phyloP scores from a whole-genome alignment of 331 rosid species.

The Stylosanthes scabra region DNA sequence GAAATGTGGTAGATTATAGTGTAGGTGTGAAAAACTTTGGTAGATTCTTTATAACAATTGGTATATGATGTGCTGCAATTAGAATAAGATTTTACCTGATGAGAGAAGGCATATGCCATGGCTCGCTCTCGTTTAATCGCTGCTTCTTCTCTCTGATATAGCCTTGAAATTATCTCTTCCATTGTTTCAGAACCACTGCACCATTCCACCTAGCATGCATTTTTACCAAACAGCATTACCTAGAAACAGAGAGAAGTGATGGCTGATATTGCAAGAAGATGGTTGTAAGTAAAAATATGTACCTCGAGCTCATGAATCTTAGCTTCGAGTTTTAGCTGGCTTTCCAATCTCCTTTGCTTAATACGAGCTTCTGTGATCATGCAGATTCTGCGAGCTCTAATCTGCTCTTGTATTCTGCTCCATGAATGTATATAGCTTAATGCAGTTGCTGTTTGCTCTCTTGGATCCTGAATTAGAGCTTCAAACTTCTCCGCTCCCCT shows the following conservation, averaged over 20 bases:
- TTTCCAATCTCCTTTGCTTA: slow-evolving; percentile 65
- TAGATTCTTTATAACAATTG: not conserved
- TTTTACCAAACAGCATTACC: slow-evolving; percentile 6
- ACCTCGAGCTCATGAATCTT: slow-evolving; percentile 85
- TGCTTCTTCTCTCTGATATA: slow-evolving; percentile 80
- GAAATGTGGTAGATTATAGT: not conserved
- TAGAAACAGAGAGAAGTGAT: not conserved
- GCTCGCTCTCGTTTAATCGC: slow-evolving; percentile 73
- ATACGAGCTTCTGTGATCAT: slow-evolving; percentile 73
- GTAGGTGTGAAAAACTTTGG: not conserved
- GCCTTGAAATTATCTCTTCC: slow-evolving; percentile 75
- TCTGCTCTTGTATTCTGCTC: slow-evolving; percentile 75
- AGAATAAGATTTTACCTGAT: slow-evolving; percentile 61
- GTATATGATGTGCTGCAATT: not conserved
- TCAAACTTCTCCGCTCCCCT: slow-evolving; percentile 58
- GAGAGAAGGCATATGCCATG: slow-evolving; percentile 88
- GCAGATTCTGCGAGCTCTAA: slow-evolving; percentile 65
- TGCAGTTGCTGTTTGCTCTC: slow-evolving; percentile 65
- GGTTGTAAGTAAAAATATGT: slow-evolving; percentile 8
- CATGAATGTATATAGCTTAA: slow-evolving; percentile 69
- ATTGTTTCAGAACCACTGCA: slow-evolving; percentile 79
- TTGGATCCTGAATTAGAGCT: slow-evolving; percentile 57
- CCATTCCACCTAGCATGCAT: slow-evolving; percentile 67
- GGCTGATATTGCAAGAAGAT: not conserved
- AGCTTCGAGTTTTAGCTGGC: slow-evolving; percentile 72